These are phyloP conservation scores for Salisapilia sapeloensis DNA, from an alignment of 352 stramenopile species.

Conservation along the genomic window DNA sequence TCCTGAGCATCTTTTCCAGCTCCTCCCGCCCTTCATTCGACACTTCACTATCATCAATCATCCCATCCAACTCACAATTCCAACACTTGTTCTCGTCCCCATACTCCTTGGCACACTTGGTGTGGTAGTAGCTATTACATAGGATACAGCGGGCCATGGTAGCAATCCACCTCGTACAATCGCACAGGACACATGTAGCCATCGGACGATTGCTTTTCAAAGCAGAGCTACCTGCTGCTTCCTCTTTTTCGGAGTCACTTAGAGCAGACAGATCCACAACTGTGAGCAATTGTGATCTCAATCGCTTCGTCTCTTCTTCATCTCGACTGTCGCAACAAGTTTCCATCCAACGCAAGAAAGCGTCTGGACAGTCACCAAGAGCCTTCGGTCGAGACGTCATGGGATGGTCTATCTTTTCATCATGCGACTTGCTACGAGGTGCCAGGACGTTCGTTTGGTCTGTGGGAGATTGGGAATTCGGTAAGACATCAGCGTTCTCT, in stretches of 20 bases:
- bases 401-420: neutral
- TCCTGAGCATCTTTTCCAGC: constrained; percentile 20
- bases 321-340: constrained; percentile 14
- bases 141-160: constrained; percentile 19
- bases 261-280: constrained; percentile 46
- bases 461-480: neutral
- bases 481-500: constrained; percentile 2
- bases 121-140: constrained; percentile 58
- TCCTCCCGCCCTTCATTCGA: constrained; percentile 27
- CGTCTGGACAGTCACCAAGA: no score
- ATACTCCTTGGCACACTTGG: constrained; percentile 45
- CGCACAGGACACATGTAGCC: constrained; percentile 40
- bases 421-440: neutral
- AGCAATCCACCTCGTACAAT: constrained; percentile 16
- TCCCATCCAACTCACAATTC: constrained; percentile 50
- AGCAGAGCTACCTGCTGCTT: constrained; percentile 1
- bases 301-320: constrained; percentile 16
- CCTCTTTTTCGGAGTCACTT: constrained; percentile 31
- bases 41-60: constrained; percentile 66
- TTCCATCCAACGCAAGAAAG: constrained; percentile 12
- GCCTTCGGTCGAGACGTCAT: no score
- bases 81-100: constrained; percentile 53
- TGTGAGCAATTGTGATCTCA: constrained; percentile 21
- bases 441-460: neutral
- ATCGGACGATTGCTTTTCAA: constrained; percentile 10